phyloP scores from a whole-genome alignment of 148 eudicot genomes.

The Mesembryanthemum crystallinum region DNA sequence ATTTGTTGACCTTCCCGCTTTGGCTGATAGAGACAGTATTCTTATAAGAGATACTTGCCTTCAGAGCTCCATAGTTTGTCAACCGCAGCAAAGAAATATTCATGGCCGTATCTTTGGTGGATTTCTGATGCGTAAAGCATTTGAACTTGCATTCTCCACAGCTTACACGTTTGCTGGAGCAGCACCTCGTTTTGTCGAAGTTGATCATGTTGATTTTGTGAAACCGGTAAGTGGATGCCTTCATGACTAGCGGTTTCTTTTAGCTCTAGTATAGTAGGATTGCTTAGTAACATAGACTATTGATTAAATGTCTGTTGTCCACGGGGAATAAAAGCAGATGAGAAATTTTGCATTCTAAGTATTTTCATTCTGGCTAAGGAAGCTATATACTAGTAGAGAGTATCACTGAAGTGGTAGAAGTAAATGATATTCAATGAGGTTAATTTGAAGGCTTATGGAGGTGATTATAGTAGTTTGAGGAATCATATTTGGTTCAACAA shows the following conservation, averaged over 20 bases:
- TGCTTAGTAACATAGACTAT: background rate
- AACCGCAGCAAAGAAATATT: constrained; percentile 87
- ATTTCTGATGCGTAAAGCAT: constrained; percentile 84
- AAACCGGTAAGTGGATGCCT: constrained; percentile 63
- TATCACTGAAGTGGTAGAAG: background rate
- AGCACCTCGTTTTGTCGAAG: constrained; percentile 80
- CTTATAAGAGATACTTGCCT: constrained; percentile 74
- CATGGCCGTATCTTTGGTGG: constrained; percentile 97
- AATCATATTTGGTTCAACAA: background rate
- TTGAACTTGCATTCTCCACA: constrained; percentile 80
- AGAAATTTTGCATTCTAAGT: background rate
- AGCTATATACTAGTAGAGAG: background rate
- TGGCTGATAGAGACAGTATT: constrained; percentile 89
- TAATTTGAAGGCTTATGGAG: background rate
- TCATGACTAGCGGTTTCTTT: too few species aligned
- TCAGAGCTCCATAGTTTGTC: constrained; percentile 79
- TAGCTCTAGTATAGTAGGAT: background rate
- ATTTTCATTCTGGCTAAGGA: background rate
- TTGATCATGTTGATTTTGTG: constrained; percentile 92
- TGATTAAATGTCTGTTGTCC: background rate
- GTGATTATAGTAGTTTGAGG: background rate
- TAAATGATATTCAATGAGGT: background rate
- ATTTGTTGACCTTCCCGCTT: constrained; percentile 86
- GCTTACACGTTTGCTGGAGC: constrained; percentile 87
- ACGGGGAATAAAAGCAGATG: background rate